Conservation (phyloP, 495 filamentous ascomycete genomes). For the Patellaria atrata region DNA sequence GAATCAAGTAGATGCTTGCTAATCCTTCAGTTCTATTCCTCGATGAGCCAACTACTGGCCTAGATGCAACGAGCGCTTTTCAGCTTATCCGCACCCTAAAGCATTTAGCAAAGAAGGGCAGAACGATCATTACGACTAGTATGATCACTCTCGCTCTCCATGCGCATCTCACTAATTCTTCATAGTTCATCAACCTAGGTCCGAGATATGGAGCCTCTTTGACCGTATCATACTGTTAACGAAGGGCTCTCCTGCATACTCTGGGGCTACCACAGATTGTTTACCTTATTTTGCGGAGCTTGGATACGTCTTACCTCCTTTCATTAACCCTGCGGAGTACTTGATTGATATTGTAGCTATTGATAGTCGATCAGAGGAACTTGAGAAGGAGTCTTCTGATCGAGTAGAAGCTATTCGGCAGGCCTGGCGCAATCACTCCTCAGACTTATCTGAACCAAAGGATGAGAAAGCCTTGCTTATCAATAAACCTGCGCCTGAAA, state of each 20-base stretch:
- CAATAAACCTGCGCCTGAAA: too few species aligned
- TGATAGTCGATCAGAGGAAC: constrained; percentile 47
- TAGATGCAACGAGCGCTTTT: constrained; percentile 63
- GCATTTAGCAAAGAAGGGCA: constrained; percentile 44
- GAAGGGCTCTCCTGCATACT: constrained; percentile 49
- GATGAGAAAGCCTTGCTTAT: too few species aligned
- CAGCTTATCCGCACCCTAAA: constrained; percentile 57
- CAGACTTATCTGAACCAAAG: not conserved
- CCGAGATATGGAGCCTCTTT: constrained; percentile 62
- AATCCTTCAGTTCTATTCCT: constrained; percentile 63
- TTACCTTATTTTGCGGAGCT: constrained; percentile 42
- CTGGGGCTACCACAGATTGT: constrained; percentile 37
- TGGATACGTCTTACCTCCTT: constrained; percentile 44
- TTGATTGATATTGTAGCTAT: constrained; percentile 56
- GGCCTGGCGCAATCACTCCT: constrained; percentile 33
- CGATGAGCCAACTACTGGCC: constrained; percentile 62
- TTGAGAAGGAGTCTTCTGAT: constrained; percentile 40
- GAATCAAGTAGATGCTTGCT: constrained; percentile 30
- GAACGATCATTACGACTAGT: constrained; percentile 54
- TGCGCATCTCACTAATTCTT: not conserved
- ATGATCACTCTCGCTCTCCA: not conserved
- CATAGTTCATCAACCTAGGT: constrained; percentile 50
- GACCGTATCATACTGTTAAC: constrained; percentile 52
- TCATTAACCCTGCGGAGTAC: constrained; percentile 62
- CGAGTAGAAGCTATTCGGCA: constrained; percentile 41